Percentiles rank a stretch among this genome's conserved stretches.
Conservation (phyloP, 352 stramenopile genomes). For the Globisporangium polare region DNA sequence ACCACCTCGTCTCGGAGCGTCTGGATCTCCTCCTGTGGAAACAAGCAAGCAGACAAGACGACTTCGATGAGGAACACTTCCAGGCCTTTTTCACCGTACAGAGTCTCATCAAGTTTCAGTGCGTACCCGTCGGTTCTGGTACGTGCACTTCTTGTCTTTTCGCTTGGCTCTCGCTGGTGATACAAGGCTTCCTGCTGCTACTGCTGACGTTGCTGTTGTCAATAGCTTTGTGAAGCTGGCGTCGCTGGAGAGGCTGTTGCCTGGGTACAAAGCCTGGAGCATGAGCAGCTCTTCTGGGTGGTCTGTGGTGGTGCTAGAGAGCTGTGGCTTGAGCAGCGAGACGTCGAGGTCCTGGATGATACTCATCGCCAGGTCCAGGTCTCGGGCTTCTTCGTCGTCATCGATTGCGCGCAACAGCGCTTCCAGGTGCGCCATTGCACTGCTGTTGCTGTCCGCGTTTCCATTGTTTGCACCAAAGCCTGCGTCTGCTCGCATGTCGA, state of each 20-base stretch:
- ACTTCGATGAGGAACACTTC: background rate
- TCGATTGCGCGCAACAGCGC: background rate
- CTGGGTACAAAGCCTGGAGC: constrained; percentile 4
- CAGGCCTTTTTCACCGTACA: too few relatives aligned
- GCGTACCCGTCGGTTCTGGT: constrained; percentile 14
- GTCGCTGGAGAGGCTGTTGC: background rate
- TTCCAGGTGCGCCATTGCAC: background rate
- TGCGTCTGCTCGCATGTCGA: background rate
- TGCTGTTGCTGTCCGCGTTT: background rate
- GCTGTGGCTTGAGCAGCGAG: constrained; percentile 4
- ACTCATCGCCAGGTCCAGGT: constrained; percentile 14
- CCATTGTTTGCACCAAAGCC: background rate
- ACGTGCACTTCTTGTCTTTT: constrained; percentile 15
- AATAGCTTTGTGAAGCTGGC: background rate
- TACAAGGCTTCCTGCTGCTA: background rate
- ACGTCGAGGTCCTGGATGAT: constrained; percentile 17
- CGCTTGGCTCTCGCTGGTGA: background rate
- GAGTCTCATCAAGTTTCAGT: too few relatives aligned
- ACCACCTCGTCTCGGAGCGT: constrained; percentile 13
- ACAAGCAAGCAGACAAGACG: background rate
- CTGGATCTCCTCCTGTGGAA: constrained; percentile 11
- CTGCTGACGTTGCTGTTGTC: too few relatives aligned
- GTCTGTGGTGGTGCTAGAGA: background rate
- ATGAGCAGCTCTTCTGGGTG: background rate
- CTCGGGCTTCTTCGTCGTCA: background rate